phyloP scores from a whole-genome alignment of 768 basidiomycete species.

The Suillus alpinus region DNA sequence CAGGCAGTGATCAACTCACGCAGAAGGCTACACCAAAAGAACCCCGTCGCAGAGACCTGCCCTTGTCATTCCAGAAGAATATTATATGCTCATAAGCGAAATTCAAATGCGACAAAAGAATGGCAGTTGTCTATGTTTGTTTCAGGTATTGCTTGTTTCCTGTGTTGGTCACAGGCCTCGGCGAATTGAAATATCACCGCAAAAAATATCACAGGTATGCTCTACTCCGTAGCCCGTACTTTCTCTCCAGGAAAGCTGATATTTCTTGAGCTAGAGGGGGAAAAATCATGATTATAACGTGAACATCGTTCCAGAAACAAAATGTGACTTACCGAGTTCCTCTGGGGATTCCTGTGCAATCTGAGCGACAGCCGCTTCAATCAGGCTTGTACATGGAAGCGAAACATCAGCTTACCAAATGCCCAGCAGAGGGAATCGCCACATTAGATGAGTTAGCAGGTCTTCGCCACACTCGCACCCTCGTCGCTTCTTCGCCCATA shows the following conservation, averaged over 20 bases:
- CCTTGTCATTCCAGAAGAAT: not conserved
- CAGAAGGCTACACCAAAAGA: not conserved
- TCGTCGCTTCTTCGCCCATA: constrained; percentile 9
- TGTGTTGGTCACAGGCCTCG: not conserved
- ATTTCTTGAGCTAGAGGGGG: not conserved
- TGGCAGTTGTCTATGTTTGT: not conserved
- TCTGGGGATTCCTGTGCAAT: constrained; percentile 27
- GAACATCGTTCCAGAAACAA: not conserved
- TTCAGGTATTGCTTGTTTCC: not conserved
- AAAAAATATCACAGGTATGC: not conserved
- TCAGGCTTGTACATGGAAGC: not conserved
- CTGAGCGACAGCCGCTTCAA: constrained; percentile 10
- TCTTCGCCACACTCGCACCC: constrained; percentile 28
- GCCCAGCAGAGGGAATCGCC: constrained; percentile 24
- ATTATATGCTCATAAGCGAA: not conserved
- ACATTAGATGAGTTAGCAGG: constrained; percentile 28
- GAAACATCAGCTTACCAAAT: constrained; percentile 22
- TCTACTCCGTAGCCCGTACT: not conserved
- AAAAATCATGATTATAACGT: not conserved
- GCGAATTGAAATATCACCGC: not conserved
- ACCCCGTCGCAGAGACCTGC: not conserved
- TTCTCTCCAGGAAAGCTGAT: not conserved
- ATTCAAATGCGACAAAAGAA: not conserved
- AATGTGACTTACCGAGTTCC: constrained; percentile 25
- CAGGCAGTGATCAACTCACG: not conserved